These are phyloP conservation scores for Lotmaria passim DNA, from an alignment of 208 protist species.

Conservation along the genomic window DNA sequence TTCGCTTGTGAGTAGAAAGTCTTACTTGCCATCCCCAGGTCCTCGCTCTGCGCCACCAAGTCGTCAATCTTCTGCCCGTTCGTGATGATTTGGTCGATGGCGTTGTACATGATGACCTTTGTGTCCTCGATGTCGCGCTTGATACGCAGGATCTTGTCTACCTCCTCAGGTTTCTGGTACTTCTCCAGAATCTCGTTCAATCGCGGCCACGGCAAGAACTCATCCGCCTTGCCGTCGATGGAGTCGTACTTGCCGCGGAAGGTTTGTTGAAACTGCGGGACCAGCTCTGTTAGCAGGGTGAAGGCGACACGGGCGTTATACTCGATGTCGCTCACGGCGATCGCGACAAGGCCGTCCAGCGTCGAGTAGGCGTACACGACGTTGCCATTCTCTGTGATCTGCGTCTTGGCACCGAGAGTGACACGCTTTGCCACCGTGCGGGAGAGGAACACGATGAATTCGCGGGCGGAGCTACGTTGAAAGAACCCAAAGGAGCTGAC, in stretches of 20 bases:
- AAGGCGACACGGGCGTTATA: conserved; percentile 89
- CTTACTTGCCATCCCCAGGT: conserved; percentile 86
- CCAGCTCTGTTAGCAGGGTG: conserved; percentile 74
- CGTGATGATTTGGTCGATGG: conserved; percentile 91
- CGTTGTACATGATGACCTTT: conserved; percentile 93
- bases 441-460: conserved; percentile 90
- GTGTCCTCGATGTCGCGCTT: conserved; percentile 92
- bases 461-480: conserved; percentile 74
- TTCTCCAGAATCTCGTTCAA: conserved; percentile 75
- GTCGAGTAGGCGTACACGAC: conserved; percentile 75
- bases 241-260: conserved; percentile 89
- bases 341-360: conserved; percentile 77
- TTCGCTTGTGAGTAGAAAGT: conserved; percentile 91
- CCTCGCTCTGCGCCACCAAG: conserved; percentile 83
- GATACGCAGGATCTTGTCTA: conserved; percentile 90
- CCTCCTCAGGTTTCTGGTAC: conserved; percentile 92
- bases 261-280: conserved; percentile 78
- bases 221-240: conserved; percentile 54
- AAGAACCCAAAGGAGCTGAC: conserved; percentile 91
- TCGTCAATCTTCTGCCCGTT: conserved; percentile 92
- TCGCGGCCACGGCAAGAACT: conserved; percentile 81
- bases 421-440: conserved; percentile 86
- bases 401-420: conserved; percentile 62
- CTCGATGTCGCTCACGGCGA: conserved; percentile 87
- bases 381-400: conserved; percentile 86